Evolutionary conservation across 2,329 filamentous ascomycete species (phyloP).

Genomic region (Erysiphe neolycopersici): DNA sequence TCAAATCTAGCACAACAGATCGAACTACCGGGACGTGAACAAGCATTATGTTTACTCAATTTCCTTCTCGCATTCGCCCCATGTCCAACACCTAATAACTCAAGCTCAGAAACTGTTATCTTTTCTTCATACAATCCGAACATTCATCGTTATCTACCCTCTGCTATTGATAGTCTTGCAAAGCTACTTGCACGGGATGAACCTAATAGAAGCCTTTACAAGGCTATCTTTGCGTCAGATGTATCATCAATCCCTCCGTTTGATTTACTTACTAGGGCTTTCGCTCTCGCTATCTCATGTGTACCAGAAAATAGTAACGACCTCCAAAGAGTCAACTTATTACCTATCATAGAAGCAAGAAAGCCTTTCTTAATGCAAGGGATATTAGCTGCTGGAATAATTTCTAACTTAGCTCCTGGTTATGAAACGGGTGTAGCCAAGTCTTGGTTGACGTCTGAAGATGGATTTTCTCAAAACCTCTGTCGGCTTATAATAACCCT

Average conservation of each 20-base stretch:
- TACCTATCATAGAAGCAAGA: slow-evolving; percentile 50
- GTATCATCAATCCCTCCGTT: slow-evolving; percentile 33
- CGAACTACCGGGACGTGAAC: slow-evolving; percentile 61
- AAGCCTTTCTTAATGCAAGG: slow-evolving; percentile 85
- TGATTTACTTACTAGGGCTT: slow-evolving; percentile 65
- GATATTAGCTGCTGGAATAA: slow-evolving; percentile 66
- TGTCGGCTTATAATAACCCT: slow-evolving; percentile 50
- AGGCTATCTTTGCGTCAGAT: slow-evolving; percentile 53
- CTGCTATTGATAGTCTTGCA: slow-evolving; percentile 70
- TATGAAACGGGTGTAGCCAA: slow-evolving; percentile 48
- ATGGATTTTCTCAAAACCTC: slow-evolving; percentile 61
- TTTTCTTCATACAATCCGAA: slow-evolving; percentile 62
- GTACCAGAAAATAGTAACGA: slow-evolving; percentile 39
- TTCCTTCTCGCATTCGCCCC: slow-evolving; percentile 83
- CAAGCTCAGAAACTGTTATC: slow-evolving; percentile 30
- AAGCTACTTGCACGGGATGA: slow-evolving; percentile 84
- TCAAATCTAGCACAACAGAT: slow-evolving; percentile 68
- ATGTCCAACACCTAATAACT: slow-evolving; percentile 34
- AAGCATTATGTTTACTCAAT: slow-evolving; percentile 62
- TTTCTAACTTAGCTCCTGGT: slow-evolving; percentile 46
- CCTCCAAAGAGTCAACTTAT: slow-evolving; percentile 27
- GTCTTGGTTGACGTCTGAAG: slow-evolving; percentile 58
- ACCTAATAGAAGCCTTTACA: slow-evolving; percentile 68
- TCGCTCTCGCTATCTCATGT: slow-evolving; percentile 63
- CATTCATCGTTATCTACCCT: slow-evolving; percentile 65